Base-by-base conservation (phyloP, 2,329 filamentous ascomycete species). In the Xylaria digitata region DNA sequence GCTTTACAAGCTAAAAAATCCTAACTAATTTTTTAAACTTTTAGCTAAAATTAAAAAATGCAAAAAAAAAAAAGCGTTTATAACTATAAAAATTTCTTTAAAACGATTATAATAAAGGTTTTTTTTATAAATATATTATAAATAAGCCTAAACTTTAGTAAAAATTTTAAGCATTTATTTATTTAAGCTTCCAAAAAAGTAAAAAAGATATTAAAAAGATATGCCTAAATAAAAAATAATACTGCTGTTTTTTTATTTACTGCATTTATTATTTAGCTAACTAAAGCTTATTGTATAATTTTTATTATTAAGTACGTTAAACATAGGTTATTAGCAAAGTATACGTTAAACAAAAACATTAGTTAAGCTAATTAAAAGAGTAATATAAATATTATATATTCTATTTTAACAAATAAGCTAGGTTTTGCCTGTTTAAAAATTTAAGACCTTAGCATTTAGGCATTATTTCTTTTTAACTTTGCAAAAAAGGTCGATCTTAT, bases 341-440 rank as follows among this genome's bases (percentile, higher is more conserved):
- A 34, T 34, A 34, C 7, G 1, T 34, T 34, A 34, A 34, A 34
- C 7, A 34, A 17, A 50, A 50, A 50, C 17, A 6, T 32, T 32
- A 50, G 13, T n/a, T 50, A 50, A 50, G 7, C 7, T n/a, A 50
- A 50, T 3, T 50, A 50, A 50, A 32, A 11, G 0, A 50, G 26
- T 8, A 32, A 50, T 50, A 50, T 50, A 32, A 50, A 50, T 32
- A 50, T 50, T 50, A 50, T 50, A 17, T 32, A 50, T 19, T 50
- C 32, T 32, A n/a, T 2, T 2, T 32, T 50, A 7, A 19, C 32
- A n/a, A 50, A 50, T 5, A n/a, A 50, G 7, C 7, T 50, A n/a
- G 9, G 9, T n/a, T 32, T 50, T 30, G 1, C 6, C 1, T 34
- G 7, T 34, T 8, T 34, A 34, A 34, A 34, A 34, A 11, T 34